Evolutionary conservation across 31 red algal genomes (phyloP), one percentile per base, ranked within the genome.

Genomic region (Bonnemaisonia californica): DNA sequence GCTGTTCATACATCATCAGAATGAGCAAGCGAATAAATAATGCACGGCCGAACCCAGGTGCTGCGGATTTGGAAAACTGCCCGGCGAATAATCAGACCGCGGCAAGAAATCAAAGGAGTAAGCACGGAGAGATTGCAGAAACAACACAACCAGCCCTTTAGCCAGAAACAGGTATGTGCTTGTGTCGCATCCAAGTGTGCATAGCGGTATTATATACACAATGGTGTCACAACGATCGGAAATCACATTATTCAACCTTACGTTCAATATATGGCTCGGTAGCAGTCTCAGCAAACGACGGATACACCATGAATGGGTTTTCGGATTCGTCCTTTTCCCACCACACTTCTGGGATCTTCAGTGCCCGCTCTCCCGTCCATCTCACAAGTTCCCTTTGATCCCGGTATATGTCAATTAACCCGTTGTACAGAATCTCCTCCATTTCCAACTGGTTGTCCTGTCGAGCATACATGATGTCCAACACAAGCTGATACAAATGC

Each of bases 361-460:
- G 41, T 11, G 63, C 59, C 1, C 84, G 84, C 72, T 88, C 84
- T 18, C 84, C 84, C 27, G 84, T 88, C 84, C 84, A 88, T 39
- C 84, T 36, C 38, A 70, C 84, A n/a, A 88, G 55, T 33, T 57
- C 84, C 13, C 54, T 24, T 23, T 76, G 74, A 67, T 88, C 84
- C 2, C 89, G 68, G 55, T 92, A 92, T 22, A 92, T 74, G 64
- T 92, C 89, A 21, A 92, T 85, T n/a, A 92, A 51, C 5, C 76
- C 89, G 42, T 81, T 80, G 41, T 85, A 84, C 54, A 92, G 56
- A 39, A 85, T 78, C 41, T 92, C 89, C 51, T 92, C 89, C 89
- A 92, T 85, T 36, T 71, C 81, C 26, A 83, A 61, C 36, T 83
- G 56, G 22, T 79, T 68, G 38, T 92, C 89, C 69, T 92, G 89